These are phyloP conservation scores for Coelastrella sp. DNA, from an alignment of 139 green algal species.

Conservation along the genomic window DNA sequence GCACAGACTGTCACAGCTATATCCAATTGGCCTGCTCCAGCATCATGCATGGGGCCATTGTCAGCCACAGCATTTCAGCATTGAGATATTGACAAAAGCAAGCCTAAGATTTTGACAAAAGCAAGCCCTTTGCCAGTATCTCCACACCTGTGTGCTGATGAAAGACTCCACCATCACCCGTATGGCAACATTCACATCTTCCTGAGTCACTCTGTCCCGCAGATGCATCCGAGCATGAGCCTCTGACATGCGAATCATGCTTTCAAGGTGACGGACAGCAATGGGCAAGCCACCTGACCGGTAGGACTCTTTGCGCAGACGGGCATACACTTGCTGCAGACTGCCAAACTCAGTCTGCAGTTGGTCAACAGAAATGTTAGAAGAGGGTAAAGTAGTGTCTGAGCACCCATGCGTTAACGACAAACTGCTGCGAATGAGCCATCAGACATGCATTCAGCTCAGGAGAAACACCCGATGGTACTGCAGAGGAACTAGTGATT, in stretches of 20 bases:
- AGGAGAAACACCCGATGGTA: background rate
- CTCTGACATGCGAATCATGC: constrained; percentile 98
- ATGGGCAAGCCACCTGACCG: constrained; percentile 95
- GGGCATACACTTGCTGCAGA: constrained; percentile 60
- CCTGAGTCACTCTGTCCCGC: constrained; percentile 84
- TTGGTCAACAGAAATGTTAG: background rate
- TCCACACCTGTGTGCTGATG: constrained; percentile 75
- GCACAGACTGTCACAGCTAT: too few species aligned
- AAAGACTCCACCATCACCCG: constrained; percentile 95
- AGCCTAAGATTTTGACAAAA: too few species aligned
- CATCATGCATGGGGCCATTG: too few species aligned
- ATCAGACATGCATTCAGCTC: too few species aligned
- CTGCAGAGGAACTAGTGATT: background rate
- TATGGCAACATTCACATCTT: constrained; percentile 82
- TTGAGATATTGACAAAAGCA: too few species aligned
- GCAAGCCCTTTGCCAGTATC: too few species aligned
- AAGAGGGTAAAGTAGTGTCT: too few species aligned
- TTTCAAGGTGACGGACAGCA: constrained; percentile 97
- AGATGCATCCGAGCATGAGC: constrained; percentile 97
- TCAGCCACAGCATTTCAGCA: too few species aligned
- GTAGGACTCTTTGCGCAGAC: constrained; percentile 59
- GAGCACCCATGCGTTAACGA: too few species aligned
- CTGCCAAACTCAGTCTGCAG: constrained; percentile 45
- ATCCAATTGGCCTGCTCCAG: too few species aligned
- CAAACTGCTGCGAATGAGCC: too few species aligned